Evolutionary conservation across 2,329 filamentous ascomycete species (phyloP), one percentile per base, ranked within the genome.

Genomic region (Fusarium tjaetaba): DNA sequence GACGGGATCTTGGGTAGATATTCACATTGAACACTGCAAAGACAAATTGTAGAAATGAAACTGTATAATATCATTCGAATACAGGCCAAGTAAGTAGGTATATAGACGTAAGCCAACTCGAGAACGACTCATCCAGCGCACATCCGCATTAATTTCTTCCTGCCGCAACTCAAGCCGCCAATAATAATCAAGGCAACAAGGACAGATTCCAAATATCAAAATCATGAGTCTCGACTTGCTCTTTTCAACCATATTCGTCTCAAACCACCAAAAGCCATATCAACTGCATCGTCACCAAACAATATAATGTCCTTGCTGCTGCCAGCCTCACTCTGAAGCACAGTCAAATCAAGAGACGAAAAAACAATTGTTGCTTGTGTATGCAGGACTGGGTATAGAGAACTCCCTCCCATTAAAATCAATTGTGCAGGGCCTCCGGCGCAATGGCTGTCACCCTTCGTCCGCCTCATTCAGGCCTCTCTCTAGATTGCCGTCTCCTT

Each of bases 401-500:
- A 64, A 63, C 56, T 61, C 62, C 63, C 51, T 61, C 56, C 41
- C 32, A 57, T 51, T 57, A 28, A 56, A 48, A 64, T 30, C 41
- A 62, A 39, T 52, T 34, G 34, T 66, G 60, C 38, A 41, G 24
- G n/a, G 71, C 43, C 45, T 57, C 41, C 36, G 26, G 39, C 20
- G 41, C 32, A 58, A 41, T 45, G 64, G 65, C 32, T 70, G 64
- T 45, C 62, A 51, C 53, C 55, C 55, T 63, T 61, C 57, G 61
- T 61, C 58, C 70, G 75, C 73, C 74, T 78, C 71, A 73, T 57
- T 71, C 49, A 38, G 16, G 22, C 20, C 15, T 32, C 75, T 71
- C 43, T 48, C 45, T 48, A 79, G 46, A 49, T 39, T 42, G 62
- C 76, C 15, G 68, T 64, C 55, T 74, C 67, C 66, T 76, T 78